Percentiles rank a stretch among this genome's conserved stretches.
These are phyloP conservation scores for Scheffersomyces coipomensis DNA, from an alignment of 805 yeast genomes.

Conservation along the genomic window DNA sequence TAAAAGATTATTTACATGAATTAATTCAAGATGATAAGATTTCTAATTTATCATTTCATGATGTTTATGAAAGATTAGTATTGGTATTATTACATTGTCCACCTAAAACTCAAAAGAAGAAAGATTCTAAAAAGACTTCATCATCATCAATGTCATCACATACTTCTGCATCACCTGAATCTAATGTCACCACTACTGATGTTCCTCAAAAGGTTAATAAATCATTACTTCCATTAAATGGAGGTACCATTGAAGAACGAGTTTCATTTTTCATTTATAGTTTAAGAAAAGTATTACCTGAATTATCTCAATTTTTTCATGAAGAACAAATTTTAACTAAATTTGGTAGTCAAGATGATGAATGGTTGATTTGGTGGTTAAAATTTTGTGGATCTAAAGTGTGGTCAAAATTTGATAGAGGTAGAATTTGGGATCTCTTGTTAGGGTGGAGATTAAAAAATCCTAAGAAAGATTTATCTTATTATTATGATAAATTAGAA, in stretches of 20 bases:
- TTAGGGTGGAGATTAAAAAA: slow-evolving; percentile 66
- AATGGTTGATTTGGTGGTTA: slow-evolving; percentile 95
- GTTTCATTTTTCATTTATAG: slow-evolving; percentile 66
- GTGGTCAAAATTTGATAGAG: slow-evolving; percentile 78
- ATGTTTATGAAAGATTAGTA: slow-evolving; percentile 71
- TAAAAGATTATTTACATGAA: slow-evolving; percentile 19
- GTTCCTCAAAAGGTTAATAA: slow-evolving; percentile 24
- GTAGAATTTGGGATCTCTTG: slow-evolving; percentile 84
- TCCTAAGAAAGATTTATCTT: slow-evolving; percentile 23
- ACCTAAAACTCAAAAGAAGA: slow-evolving; percentile 19
- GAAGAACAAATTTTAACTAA: slow-evolving; percentile 76
- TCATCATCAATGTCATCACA: neutral
- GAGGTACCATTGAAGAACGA: slow-evolving; percentile 66
- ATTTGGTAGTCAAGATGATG: slow-evolving; percentile 61
- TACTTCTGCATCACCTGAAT: neutral
- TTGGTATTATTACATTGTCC: slow-evolving; percentile 77
- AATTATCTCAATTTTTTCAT: slow-evolving; percentile 67
- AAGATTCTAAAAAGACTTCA: neutral
- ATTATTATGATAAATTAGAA: slow-evolving; percentile 31
- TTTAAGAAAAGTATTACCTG: slow-evolving; percentile 67
- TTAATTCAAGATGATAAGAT: slow-evolving; percentile 25
- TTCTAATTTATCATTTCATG: slow-evolving; percentile 54
- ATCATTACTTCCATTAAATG: slow-evolving; percentile 48
- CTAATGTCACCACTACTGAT: neutral
- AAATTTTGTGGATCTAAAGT: slow-evolving; percentile 87